Evolutionary conservation across 139 green algal species (phyloP).

Genomic region (Nannochloris sp.): DNA sequence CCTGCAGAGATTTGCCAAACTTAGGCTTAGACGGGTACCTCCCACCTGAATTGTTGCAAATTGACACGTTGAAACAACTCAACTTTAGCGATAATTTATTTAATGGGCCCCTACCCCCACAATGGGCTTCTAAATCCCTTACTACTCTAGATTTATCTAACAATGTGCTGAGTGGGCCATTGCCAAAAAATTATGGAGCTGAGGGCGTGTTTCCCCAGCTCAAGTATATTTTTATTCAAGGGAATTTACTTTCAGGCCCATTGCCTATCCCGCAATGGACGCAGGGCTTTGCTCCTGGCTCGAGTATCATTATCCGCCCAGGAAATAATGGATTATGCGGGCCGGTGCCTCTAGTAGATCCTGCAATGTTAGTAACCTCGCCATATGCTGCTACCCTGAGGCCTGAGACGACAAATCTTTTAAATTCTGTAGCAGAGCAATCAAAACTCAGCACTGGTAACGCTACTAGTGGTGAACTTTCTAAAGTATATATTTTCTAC

Average conservation of each 20-base stretch:
- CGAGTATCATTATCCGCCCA: neutral
- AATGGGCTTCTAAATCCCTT: slow-evolving; percentile 11
- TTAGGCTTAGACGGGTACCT: slow-evolving; percentile 16
- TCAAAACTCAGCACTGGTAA: neutral
- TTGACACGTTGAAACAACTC: slow-evolving; percentile 4
- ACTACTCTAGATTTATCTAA: slow-evolving; percentile 5
- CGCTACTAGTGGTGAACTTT: neutral
- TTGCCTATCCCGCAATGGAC: neutral
- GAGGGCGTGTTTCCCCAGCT: slow-evolving; percentile 3
- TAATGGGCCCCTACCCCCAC: slow-evolving; percentile 1
- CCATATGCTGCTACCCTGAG: too few species aligned
- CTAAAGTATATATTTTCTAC: slow-evolving; percentile 15
- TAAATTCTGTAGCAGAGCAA: slow-evolving; percentile 3
- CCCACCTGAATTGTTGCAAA: neutral
- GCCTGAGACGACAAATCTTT: neutral
- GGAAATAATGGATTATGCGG: slow-evolving; percentile 2
- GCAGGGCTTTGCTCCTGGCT: neutral
- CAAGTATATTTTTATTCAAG: slow-evolving; percentile 2
- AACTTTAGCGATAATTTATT: slow-evolving; percentile 22
- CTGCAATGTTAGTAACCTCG: neutral
- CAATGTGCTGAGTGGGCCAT: slow-evolving; percentile 3
- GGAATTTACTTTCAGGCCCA: slow-evolving; percentile 1
- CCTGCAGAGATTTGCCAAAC: neutral
- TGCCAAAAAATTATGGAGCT: slow-evolving; percentile 14
- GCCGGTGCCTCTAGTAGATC: slow-evolving; percentile 5